These are phyloP conservation scores for Arachis hypogaea DNA, from an alignment of 306 rosid genomes.

Conservation along the genomic window DNA sequence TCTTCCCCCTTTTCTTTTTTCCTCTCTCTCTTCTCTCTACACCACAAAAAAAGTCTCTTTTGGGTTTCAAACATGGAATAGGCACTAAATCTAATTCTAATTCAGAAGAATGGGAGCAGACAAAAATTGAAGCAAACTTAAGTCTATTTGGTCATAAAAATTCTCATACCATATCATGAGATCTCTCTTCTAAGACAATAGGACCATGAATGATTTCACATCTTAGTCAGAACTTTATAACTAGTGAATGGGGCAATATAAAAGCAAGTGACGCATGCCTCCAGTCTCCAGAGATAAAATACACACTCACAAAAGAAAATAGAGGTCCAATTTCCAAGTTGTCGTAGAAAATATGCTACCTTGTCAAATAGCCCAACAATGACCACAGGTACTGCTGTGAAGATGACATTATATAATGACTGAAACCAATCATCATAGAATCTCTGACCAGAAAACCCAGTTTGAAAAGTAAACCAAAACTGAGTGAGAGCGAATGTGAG, in stretches of 20 bases:
- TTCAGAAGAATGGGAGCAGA: too few species aligned
- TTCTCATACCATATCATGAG: too few species aligned
- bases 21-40: too few species aligned
- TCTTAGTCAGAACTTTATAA: not conserved
- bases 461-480: constrained; percentile 97
- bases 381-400: constrained; percentile 93
- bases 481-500: constrained; percentile 95
- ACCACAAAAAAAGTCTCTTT: too few species aligned
- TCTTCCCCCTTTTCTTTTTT: too few species aligned
- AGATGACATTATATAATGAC: constrained; percentile 88
- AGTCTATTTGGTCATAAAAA: too few species aligned
- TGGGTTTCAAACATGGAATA: too few species aligned
- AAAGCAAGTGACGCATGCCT: constrained; percentile 8
- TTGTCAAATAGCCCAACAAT: constrained; percentile 92
- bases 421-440: constrained; percentile 98
- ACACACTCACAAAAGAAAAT: not conserved
- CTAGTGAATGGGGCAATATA: constrained; percentile 9
- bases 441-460: constrained; percentile 98
- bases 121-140: too few species aligned
- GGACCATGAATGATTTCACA: too few species aligned
- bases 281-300: not conserved
- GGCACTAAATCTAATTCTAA: too few species aligned
- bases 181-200: too few species aligned
- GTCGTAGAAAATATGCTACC: constrained; percentile 54
- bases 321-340: constrained; percentile 15